Base-by-base conservation (phyloP, 495 filamentous ascomycete genomes). In the Penicillium atrosanguineum region DNA sequence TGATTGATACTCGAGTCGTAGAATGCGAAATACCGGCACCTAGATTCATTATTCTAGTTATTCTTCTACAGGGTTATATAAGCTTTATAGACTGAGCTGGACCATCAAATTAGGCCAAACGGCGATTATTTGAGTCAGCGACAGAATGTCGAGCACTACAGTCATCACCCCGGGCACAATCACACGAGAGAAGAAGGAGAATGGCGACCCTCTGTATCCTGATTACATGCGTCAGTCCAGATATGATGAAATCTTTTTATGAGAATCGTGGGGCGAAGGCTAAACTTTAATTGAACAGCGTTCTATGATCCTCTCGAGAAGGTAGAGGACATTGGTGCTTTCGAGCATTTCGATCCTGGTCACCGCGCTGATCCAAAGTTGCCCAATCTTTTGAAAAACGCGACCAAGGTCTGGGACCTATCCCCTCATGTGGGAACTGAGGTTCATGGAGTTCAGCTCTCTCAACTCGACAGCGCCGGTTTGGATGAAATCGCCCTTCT, bases 401-500 rank as follows among this genome's bases (percentile, higher is more conserved):
- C 52, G 0, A 63, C 64, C 18, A 59, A 52, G 8, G 74, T 75
- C 8, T 59, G 76, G 20, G 73, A 91, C 47, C 73, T 92, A 16
- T 90, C 88, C 2, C 84, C 87, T 4, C 83, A 80, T 45, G 90
- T 87, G 57, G 90, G 90, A 39, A 83, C 86, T 12, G 88, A 90
- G 70, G 76, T 95, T 39, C 74, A 69, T n/a, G 89, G 89, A 26
- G 74, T 91, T 15, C 88, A 94, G 69, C 78, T 95, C 46, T 87
- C 80, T 75, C 71, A 77, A 40, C 79, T 95, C 19, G 82, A 69
- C 48, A 46, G 75, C 28, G 80, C 79, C 3, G 89, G 85, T 49
- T 92, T 90, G 68, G 87, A 94, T 63, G 85, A 94, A 68, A 80
- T 95, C 5, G 90, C 90, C 3, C 81, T 89, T 3, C 82, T 88